Conservation (phyloP, 106 monocot genomes). For the Dioscorea zingiberensis region DNA sequence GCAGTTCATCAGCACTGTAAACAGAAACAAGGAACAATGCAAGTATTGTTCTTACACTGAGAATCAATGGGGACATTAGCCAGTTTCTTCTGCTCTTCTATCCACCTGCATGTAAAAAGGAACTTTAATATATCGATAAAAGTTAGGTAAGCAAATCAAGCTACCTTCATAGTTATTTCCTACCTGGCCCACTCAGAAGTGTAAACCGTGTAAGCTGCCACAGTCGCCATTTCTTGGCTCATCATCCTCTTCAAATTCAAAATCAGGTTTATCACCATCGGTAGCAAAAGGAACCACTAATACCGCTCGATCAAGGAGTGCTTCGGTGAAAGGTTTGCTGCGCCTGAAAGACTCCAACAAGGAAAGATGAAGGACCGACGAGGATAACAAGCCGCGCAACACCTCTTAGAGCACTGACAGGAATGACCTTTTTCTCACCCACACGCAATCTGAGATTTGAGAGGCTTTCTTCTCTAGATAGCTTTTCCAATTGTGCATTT, state of each 20-base stretch:
- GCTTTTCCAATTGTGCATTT: constrained; percentile 62
- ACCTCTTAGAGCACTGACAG: constrained; percentile 65
- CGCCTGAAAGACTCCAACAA: constrained; percentile 59
- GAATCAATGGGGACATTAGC: constrained; percentile 73
- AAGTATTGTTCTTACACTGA: constrained; percentile 54
- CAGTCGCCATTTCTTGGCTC: constrained; percentile 49
- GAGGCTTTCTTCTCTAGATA: constrained; percentile 86
- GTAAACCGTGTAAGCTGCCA: constrained; percentile 77
- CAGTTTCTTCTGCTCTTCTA: constrained; percentile 87
- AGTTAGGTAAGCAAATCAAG: not conserved
- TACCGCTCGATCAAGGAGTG: constrained; percentile 70
- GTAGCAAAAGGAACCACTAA: constrained; percentile 75
- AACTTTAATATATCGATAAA: constrained; percentile 1
- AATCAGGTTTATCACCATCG: constrained; percentile 36
- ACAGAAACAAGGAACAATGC: too few species aligned
- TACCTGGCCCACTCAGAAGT: constrained; percentile 78
- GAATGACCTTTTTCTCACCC: constrained; percentile 47
- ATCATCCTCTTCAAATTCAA: constrained; percentile 39
- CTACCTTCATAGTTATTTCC: too few species aligned
- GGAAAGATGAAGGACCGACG: constrained; percentile 65
- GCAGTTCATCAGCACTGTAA: too few species aligned
- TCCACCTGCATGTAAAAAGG: constrained; percentile 50
- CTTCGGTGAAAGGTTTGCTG: constrained; percentile 59
- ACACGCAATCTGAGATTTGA: constrained; percentile 74
- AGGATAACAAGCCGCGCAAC: constrained; percentile 76